These are phyloP conservation scores for Fistulinella prunicolor DNA, from an alignment of 768 basidiomycete species.

Conservation along the genomic window DNA sequence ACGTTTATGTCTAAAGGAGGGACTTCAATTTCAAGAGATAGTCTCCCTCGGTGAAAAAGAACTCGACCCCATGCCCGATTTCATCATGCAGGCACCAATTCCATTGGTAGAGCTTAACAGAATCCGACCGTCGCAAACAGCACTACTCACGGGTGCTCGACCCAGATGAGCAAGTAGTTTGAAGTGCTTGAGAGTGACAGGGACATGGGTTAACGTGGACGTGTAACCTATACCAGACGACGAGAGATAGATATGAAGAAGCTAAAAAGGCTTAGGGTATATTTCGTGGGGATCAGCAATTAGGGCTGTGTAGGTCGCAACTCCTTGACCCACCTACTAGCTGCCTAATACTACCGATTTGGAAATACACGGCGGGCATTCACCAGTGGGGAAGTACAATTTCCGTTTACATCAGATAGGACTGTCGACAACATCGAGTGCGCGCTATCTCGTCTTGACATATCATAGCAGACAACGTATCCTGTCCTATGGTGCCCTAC, in stretches of 20 bases:
- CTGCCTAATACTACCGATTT: conserved; percentile 25
- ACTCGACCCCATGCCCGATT: conserved; percentile 64
- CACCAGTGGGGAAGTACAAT: conserved; percentile 59
- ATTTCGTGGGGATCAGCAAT: not conserved
- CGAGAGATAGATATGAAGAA: conserved; percentile 46
- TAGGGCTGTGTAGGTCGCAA: conserved; percentile 53
- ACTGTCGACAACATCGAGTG: conserved; percentile 53
- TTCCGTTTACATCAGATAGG: conserved; percentile 49
- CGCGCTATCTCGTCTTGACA: conserved; percentile 67
- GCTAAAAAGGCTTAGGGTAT: conserved; percentile 27
- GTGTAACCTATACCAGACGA: conserved; percentile 21
- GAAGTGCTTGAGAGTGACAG: conserved; percentile 75
- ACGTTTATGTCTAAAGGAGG: conserved; percentile 22
- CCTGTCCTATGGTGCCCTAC: conserved; percentile 70
- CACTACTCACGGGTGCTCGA: conserved; percentile 50
- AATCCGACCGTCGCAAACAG: not conserved
- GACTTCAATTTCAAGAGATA: conserved; percentile 47
- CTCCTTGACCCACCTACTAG: conserved; percentile 59
- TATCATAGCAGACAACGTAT: conserved; percentile 71
- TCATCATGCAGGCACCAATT: conserved; percentile 53
- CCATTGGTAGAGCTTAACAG: conserved; percentile 31
- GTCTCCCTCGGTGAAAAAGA: conserved; percentile 68
- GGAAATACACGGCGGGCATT: not conserved
- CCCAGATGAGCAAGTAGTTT: conserved; percentile 68
- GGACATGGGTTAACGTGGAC: conserved; percentile 43